phyloP scores from a whole-genome alignment of 768 basidiomycete species.

The Baorangia bicolor region DNA sequence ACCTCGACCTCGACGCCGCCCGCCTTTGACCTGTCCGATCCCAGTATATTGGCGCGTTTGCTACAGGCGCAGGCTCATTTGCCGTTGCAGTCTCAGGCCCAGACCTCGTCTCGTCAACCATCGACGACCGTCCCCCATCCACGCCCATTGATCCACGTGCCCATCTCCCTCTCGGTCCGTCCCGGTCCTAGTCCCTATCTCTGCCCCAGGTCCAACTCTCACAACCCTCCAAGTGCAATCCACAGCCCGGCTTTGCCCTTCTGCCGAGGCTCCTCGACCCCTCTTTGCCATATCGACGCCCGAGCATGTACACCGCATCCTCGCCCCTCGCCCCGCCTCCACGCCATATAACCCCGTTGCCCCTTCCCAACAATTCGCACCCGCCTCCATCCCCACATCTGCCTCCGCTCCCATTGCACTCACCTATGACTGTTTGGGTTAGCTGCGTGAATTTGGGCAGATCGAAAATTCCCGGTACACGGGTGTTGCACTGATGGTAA shows the following conservation, averaged over 20 bases:
- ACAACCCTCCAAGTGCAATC: constrained; percentile 6
- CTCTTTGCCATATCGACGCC: background rate
- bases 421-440: constrained; percentile 65
- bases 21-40: constrained; percentile 25
- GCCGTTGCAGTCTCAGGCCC: constrained; percentile 2
- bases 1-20: background rate
- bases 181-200: background rate
- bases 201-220: background rate
- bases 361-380: background rate
- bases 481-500: too few species aligned
- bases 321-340: background rate
- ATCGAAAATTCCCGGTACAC: too few species aligned
- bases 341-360: background rate
- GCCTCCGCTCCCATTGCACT: constrained; percentile 30
- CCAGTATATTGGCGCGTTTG: constrained; percentile 21
- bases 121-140: background rate
- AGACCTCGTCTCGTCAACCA: background rate
- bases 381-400: background rate
- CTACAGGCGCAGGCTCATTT: constrained; percentile 22
- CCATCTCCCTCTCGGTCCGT: background rate
- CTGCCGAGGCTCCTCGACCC: background rate
- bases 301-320: background rate
- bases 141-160: background rate
- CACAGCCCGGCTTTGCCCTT: constrained; percentile 5
- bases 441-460: too few species aligned